These are phyloP conservation scores for Corylus heterophylla DNA, from an alignment of 306 rosid genomes.

Conservation along the genomic window DNA sequence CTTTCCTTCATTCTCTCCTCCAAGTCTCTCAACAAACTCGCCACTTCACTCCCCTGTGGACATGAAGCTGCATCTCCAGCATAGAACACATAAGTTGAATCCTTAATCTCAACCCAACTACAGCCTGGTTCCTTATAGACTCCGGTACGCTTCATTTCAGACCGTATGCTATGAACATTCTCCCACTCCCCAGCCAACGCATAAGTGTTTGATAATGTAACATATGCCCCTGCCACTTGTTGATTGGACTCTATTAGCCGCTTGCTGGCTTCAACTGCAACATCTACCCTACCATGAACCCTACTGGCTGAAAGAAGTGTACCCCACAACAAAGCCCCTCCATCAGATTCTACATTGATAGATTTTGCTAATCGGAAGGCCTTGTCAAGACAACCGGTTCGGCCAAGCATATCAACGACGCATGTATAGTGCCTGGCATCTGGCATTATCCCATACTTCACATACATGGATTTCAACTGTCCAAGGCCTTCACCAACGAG, in stretches of 20 bases:
- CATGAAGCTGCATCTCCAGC: conserved; percentile 62
- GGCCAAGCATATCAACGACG: conserved; percentile 77
- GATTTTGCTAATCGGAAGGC: conserved; percentile 71
- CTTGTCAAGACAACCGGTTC: conserved; percentile 63
- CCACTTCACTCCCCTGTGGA: conserved; percentile 42
- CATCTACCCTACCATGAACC: conserved; percentile 80
- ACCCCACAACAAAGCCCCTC: conserved; percentile 66
- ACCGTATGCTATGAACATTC: conserved; percentile 49
- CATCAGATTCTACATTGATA: conserved; percentile 43
- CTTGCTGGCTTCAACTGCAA: conserved; percentile 66
- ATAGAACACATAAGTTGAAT: conserved; percentile 58
- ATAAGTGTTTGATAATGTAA: conserved; percentile 69
- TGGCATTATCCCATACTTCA: conserved; percentile 58
- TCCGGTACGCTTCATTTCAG: conserved; percentile 61
- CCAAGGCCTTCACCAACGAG: conserved; percentile 71
- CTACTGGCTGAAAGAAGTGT: conserved; percentile 81
- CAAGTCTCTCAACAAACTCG: conserved; percentile 52
- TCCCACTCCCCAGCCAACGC: conserved; percentile 79
- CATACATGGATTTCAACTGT: conserved; percentile 57
- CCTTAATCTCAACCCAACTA: conserved; percentile 83
- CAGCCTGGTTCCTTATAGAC: conserved; percentile 77
- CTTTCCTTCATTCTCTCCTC: conserved; percentile 65
- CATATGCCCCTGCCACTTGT: conserved; percentile 71
- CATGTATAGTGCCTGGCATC: conserved; percentile 70
- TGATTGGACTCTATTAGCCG: conserved; percentile 61